Percentiles rank a stretch among this genome's conserved stretches.
Evolutionary conservation across 2,329 filamentous ascomycete species (phyloP).

Genomic region (Trichoderma pleuroti): DNA sequence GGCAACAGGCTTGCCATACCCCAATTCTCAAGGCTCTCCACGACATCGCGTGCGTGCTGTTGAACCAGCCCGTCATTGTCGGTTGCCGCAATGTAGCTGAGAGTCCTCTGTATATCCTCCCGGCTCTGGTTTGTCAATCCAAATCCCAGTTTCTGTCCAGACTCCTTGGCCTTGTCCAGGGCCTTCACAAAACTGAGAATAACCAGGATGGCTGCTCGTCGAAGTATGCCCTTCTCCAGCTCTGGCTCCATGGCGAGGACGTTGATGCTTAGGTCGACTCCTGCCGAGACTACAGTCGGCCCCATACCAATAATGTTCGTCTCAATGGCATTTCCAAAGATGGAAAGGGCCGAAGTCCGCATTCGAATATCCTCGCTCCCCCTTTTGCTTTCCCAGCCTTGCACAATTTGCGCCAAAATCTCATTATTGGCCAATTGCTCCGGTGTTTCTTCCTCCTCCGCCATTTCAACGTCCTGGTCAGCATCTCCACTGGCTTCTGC

Average conservation of each 20-base stretch:
- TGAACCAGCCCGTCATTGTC: constrained; percentile 67
- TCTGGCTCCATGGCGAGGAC: constrained; percentile 61
- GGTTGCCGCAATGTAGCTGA: constrained; percentile 61
- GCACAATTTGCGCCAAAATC: constrained; percentile 56
- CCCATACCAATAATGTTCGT: constrained; percentile 56
- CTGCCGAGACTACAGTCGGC: constrained; percentile 48
- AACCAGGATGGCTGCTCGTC: constrained; percentile 62
- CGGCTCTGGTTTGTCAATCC: constrained; percentile 54
- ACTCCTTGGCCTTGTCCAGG: constrained; percentile 51
- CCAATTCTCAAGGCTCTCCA: constrained; percentile 64
- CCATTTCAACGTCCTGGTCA: constrained; percentile 40
- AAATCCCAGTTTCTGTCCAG: constrained; percentile 47
- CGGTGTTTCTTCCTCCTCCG: constrained; percentile 46
- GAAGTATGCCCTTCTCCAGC: constrained; percentile 59
- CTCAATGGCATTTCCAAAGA: constrained; percentile 59
- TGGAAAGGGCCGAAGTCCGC: constrained; percentile 64
- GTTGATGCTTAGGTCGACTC: constrained; percentile 60
- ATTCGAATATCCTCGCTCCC: constrained; percentile 68
- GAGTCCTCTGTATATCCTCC: constrained; percentile 57
- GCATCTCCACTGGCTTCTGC: constrained; percentile 33
- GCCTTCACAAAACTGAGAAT: constrained; percentile 60
- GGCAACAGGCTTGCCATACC: constrained; percentile 50
- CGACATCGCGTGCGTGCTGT: constrained; percentile 63
- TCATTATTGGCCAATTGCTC: constrained; percentile 46
- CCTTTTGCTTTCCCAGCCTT: constrained; percentile 63